These are phyloP conservation scores for Solanum chiquidenum DNA, from an alignment of 257 asterid genomes.

Conservation along the genomic window DNA sequence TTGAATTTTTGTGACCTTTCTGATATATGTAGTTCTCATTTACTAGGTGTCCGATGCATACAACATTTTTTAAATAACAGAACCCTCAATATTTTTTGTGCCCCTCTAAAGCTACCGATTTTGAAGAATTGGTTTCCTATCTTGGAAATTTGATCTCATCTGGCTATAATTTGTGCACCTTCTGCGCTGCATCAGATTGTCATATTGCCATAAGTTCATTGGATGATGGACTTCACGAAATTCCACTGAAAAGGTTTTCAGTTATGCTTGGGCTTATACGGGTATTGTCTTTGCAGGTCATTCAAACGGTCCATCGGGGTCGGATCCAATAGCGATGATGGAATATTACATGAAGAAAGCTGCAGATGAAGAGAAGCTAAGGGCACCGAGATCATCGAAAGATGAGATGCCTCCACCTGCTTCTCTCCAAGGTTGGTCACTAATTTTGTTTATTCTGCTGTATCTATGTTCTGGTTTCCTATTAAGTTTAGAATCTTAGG, in stretches of 20 bases:
- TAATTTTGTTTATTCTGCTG: neutral
- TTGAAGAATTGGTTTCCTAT: neutral
- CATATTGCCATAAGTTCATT: neutral
- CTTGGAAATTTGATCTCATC: neutral
- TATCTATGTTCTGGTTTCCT: neutral
- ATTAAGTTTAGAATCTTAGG: neutral
- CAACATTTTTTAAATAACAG: neutral
- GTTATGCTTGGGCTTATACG: neutral
- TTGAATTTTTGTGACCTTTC: neutral
- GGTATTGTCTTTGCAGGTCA: constrained; percentile 29
- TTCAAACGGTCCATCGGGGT: constrained; percentile 32
- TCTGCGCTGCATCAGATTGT: neutral
- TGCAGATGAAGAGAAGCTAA: constrained; percentile 68
- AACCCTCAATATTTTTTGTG: neutral
- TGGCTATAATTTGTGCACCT: neutral
- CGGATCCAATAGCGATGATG: constrained; percentile 94
- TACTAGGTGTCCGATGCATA: neutral
- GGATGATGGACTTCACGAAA: neutral
- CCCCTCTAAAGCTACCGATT: neutral
- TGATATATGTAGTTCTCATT: neutral
- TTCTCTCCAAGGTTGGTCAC: constrained; percentile 54
- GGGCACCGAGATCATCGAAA: constrained; percentile 62
- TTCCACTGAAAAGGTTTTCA: neutral
- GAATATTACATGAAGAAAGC: constrained; percentile 91
- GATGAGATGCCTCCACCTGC: constrained; percentile 98